Percentiles rank a stretch among this genome's conserved stretches.
These are phyloP conservation scores for Aquilaria yunnanensis DNA, from an alignment of 345 rosid species.

Conservation along the genomic window DNA sequence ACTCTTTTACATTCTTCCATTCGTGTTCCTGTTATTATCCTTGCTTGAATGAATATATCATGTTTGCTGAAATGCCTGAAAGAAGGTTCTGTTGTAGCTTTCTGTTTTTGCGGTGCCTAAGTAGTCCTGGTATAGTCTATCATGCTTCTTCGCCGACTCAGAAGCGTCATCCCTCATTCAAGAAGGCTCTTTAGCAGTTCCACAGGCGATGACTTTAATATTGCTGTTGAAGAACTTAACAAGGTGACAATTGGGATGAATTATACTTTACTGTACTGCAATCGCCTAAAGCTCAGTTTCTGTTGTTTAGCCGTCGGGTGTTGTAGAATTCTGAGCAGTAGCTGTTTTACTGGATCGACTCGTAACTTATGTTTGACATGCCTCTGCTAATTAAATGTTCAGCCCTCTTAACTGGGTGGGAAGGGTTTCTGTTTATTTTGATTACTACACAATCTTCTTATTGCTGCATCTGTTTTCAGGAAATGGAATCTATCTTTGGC, in stretches of 20 bases:
- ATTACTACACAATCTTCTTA: too few relatives aligned
- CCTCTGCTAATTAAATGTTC: background rate
- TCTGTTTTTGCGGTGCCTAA: background rate
- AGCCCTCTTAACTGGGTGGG: background rate
- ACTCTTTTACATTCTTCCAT: too few relatives aligned
- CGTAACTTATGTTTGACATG: background rate
- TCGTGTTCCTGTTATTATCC: too few relatives aligned
- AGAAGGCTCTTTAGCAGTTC: constrained; percentile 32
- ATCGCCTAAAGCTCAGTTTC: background rate
- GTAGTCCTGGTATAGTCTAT: constrained; percentile 5
- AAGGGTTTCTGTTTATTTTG: background rate
- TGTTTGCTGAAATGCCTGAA: constrained; percentile 24
- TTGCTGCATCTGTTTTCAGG: constrained; percentile 35
- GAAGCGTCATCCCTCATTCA: constrained; percentile 19
- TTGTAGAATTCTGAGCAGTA: background rate
- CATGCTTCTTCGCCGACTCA: constrained; percentile 43
- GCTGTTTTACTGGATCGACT: background rate
- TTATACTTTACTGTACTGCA: background rate
- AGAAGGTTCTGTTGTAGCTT: background rate
- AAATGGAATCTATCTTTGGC: constrained; percentile 82
- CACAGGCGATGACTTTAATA: constrained; percentile 19
- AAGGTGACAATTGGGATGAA: constrained; percentile 23
- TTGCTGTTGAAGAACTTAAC: constrained; percentile 41
- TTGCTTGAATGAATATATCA: background rate
- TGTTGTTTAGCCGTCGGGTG: background rate